Conservation (phyloP, 441 rosid genomes). For the Breynia disticha region DNA sequence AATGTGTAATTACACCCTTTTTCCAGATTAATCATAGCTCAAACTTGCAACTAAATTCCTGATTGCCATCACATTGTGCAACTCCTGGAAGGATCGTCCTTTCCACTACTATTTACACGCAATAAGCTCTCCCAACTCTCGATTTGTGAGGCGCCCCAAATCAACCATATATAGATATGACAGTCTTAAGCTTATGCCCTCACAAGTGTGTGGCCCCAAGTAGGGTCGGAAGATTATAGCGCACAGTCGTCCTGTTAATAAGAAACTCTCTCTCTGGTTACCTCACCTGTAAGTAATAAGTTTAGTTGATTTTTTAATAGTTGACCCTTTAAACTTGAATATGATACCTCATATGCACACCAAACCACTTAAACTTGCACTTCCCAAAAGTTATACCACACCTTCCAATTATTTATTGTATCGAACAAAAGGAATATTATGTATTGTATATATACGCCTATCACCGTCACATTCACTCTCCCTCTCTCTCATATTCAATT, state of each 20-base stretch:
- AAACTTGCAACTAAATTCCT: no score
- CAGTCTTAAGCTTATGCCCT: background rate
- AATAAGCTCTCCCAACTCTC: background rate
- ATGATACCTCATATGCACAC: no score
- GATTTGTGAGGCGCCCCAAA: background rate
- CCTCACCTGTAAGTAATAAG: no score
- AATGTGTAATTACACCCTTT: no score
- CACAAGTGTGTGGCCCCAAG: background rate
- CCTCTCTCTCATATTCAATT: slow-evolving; percentile 12
- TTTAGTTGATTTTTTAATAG: background rate
- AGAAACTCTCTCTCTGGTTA: no score
- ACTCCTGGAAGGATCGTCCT: background rate
- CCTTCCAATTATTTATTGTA: background rate
- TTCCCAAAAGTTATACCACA: background rate
- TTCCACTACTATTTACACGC: background rate
- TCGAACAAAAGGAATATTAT: background rate
- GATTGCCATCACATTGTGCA: background rate
- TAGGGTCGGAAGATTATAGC: no score
- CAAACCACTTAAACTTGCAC: background rate
- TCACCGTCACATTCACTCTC: slow-evolving; percentile 26
- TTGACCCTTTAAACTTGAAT: background rate
- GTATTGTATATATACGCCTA: slow-evolving; percentile 19
- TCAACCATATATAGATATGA: no score
- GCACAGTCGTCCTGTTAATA: no score
- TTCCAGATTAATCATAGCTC: no score